Evolutionary conservation across 257 asterid species (phyloP), one percentile per base, ranked within the genome.

Genomic region (Echium plantagineum): DNA sequence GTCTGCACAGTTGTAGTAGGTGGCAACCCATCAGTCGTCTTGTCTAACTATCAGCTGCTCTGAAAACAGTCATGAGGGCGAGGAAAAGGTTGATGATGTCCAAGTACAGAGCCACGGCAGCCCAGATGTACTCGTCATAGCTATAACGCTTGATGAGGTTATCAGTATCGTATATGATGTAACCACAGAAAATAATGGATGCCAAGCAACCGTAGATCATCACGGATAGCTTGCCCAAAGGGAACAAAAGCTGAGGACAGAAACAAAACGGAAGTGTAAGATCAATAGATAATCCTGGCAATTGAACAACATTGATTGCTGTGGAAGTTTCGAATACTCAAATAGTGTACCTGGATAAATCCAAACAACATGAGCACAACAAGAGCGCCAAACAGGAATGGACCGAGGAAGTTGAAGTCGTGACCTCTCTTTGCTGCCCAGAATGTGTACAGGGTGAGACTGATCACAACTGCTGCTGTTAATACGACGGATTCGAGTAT

Each of bases 401-500:
- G 86, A 3, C 48, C 68, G 0, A 85, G 73, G 67, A 77, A 85
- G 55, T 30, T 59, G 56, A 81, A 83, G 60, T 79, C 86, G 0
- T 75, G 74, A 69, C 89, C 86, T 61, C 72, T 77, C 64, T 51
- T 79, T 7, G 86, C 81, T 3, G 91, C 91, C 89, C 89, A 83
- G 56, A 83, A 83, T 68, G 91, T 81, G 82, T 79, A 85, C 7
- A 70, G 0, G 3, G 79, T 78, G 21, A 85, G 81, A 49, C 78
- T 65, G 17, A 79, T 32, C 8, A 81, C 81, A 68, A 79, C 80
- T 24, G 71, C 71, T 7, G 75, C 58, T 0, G 86, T 83, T n/a
- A 83, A 51, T 1, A 70, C 57, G 0, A 63, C 75, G 0, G 88
- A 60, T 71, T 85, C 85, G 57, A 83, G 38, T 15, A 83, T 62